Conservation (phyloP, 192 early-diverging fungal species). For the Helicostylum pulchrum region DNA sequence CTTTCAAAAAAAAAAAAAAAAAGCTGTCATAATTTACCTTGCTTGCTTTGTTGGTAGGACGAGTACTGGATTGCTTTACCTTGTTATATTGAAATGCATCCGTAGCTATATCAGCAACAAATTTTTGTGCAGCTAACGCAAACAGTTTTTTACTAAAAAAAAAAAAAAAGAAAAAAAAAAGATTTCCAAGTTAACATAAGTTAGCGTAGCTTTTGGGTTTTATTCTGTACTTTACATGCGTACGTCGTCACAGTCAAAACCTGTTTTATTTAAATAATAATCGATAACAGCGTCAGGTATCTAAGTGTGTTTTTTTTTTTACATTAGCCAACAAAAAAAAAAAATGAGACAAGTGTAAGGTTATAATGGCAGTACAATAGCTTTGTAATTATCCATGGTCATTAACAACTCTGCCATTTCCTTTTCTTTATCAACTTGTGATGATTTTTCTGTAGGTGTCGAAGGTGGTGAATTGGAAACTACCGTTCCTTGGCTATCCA, state of each 20-base stretch:
- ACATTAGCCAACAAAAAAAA: not conserved
- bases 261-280: constrained; percentile 77
- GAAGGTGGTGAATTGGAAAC: not conserved
- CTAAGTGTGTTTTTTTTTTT: constrained; percentile 32
- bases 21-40: not conserved
- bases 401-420: constrained; percentile 72
- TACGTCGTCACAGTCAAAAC: constrained; percentile 76
- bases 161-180: too few species aligned
- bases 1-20: not conserved
- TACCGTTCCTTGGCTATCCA: not conserved
- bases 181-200: too few species aligned
- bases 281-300: constrained; percentile 94
- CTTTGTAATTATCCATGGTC: constrained; percentile 80
- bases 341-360: not conserved
- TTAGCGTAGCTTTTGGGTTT: too few species aligned
- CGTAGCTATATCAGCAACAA: constrained; percentile 79
- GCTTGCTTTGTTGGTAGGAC: constrained; percentile 37
- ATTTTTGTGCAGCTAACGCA: constrained; percentile 83
- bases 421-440: constrained; percentile 18
- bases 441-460: not conserved
- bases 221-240: constrained; percentile 43
- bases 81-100: constrained; percentile 83
- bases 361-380: constrained; percentile 58
- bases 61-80: constrained; percentile 61
- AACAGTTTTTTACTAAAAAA: constrained; percentile 77